These are phyloP conservation scores for Acorus calamus DNA, from an alignment of 106 monocot genomes.

Conservation along the genomic window DNA sequence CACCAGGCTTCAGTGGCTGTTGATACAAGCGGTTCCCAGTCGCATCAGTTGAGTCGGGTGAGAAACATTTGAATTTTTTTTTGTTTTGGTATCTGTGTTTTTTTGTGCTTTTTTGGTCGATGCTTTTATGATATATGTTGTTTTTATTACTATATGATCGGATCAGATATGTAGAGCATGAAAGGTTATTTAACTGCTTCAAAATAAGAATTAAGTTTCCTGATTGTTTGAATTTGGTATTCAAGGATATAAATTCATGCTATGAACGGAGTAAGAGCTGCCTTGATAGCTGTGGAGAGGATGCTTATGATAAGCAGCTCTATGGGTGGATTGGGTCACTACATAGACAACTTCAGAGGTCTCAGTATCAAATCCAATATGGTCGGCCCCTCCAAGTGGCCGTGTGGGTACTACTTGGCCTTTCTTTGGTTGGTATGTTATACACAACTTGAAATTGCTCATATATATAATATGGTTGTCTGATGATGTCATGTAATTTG, in stretches of 20 bases:
- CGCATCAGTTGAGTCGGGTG: conserved; percentile 37
- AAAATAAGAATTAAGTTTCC: no score
- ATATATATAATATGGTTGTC: no score
- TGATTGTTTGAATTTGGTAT: not conserved
- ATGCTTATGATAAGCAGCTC: conserved; percentile 53
- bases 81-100: not conserved
- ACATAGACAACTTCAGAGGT: conserved; percentile 81
- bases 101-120: not conserved
- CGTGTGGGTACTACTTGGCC: conserved; percentile 23
- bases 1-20: conserved; percentile 22
- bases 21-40: conserved; percentile 15
- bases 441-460: no score
- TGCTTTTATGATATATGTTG: no score
- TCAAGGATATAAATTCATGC: conserved; percentile 35
- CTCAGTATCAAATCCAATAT: conserved; percentile 87
- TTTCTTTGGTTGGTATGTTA: conserved; percentile 36
- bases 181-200: no score
- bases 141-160: no score
- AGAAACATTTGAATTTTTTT: not conserved
- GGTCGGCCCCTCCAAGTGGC: conserved; percentile 56
- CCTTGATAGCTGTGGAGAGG: conserved; percentile 40
- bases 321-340: conserved; percentile 81
- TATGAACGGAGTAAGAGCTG: conserved; percentile 61
- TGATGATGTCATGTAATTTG: no score
- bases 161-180: no score